Evolutionary conservation across 306 rosid genomes (phyloP), one percentile per base, ranked within the genome.

Genomic region (Medicago truncatula): DNA sequence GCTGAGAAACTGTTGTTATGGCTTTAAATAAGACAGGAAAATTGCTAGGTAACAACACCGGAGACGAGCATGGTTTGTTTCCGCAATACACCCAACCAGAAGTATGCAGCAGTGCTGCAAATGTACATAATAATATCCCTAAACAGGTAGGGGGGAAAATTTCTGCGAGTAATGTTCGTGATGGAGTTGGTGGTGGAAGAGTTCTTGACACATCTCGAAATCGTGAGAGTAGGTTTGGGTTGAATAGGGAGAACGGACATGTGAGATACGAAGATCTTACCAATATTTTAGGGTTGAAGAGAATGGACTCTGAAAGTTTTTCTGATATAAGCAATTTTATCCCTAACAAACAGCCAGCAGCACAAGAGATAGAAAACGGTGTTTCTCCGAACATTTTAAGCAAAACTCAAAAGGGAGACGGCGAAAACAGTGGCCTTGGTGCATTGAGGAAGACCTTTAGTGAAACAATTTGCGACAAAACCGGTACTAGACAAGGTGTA

Each of bases 231-330:
- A 81, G 41, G 65, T 78, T 47, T 80, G 86, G 57, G 16, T 28
- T 79, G 63, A 78, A 67, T 52, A 56, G 56, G 76, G 82, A 84
- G 83, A 87, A 86, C 56, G 71, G 39, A 23, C 87, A 82, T 7
- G 72, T 76, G 77, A 86, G 82, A 15, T 86, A 86, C 25, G 87
- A 87, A 74, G 95, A 78, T 71, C 88, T 81, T 65, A 76, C 84
- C 43, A 81, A 83, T 61, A 54, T 86, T 76, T 81, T 87, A 70
- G 97, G 88, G 81, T 78, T 87, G 87, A 83, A 70, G 85, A 86
- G 92, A 83, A 75, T 79, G 85, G 76, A 83, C 65, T 91, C 91
- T 5, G 91, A 86, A 81, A 75, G 50, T 86, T 80, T 80, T 82
- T 85, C 90, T 82, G 89, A 91, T 6, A 63, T 74, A 3, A 78